Evolutionary conservation across 1,284 basidiomycete genomes (phyloP).

Genomic region (Ustilago trichophora): DNA sequence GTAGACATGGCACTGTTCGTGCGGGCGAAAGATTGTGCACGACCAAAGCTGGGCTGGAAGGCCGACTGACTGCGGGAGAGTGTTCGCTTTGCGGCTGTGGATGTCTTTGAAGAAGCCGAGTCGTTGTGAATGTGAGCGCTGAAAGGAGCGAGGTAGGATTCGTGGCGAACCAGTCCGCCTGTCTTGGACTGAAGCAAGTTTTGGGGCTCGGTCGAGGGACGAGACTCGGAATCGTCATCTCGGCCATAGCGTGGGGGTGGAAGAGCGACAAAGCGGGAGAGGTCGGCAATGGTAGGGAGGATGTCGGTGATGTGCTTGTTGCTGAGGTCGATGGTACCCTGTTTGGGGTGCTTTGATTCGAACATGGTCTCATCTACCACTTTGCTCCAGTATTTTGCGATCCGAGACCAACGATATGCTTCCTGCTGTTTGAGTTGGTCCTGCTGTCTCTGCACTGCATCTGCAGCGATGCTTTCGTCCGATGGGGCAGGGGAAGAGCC

Average conservation of each 20-base stretch:
- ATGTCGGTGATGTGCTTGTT: constrained; percentile 36
- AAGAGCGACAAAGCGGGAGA: constrained; percentile 42
- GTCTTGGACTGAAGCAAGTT: constrained; percentile 32
- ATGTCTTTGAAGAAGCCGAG: not conserved
- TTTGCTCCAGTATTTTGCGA: constrained; percentile 40
- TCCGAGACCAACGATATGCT: constrained; percentile 27
- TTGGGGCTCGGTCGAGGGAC: constrained; percentile 1
- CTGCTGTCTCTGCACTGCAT: not conserved
- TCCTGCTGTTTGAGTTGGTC: constrained; percentile 10
- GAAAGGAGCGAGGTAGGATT: constrained; percentile 42
- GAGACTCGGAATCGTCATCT: constrained; percentile 3
- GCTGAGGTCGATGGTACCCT: constrained; percentile 37
- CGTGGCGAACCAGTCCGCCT: constrained; percentile 39
- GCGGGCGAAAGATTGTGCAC: constrained; percentile 31
- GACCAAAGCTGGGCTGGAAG: constrained; percentile 22
- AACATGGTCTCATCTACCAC: constrained; percentile 42
- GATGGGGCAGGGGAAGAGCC: constrained; percentile 27
- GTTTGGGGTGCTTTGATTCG: constrained; percentile 21
- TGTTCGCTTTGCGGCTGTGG: constrained; percentile 2
- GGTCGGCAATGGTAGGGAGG: constrained; percentile 39
- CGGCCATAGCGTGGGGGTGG: constrained; percentile 37
- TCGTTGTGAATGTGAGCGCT: constrained; percentile 39
- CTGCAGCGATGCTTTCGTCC: not conserved
- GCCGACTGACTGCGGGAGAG: constrained; percentile 41
- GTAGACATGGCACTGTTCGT: constrained; percentile 29